Evolutionary conservation across 495 filamentous ascomycete species (phyloP).

Genomic region (Talaromyces adpressus): DNA sequence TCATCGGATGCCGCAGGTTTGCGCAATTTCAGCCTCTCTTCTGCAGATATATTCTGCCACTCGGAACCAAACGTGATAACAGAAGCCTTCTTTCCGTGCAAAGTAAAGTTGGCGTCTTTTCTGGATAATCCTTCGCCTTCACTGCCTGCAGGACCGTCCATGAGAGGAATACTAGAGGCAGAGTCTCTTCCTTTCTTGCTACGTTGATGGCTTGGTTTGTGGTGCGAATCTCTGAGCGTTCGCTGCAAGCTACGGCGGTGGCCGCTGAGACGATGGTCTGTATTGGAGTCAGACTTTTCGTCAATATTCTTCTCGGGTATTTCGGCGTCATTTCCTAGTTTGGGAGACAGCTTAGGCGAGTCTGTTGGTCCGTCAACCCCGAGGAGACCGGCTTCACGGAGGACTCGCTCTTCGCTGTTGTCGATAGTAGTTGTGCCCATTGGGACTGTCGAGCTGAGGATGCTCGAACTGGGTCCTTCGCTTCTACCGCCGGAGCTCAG

Average conservation of each 20-base stretch:
- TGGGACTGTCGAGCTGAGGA: slow-evolving; percentile 31
- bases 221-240: slow-evolving; percentile 79
- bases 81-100: slow-evolving; percentile 96
- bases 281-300: slow-evolving; percentile 26
- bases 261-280: slow-evolving; percentile 43
- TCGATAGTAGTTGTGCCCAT: slow-evolving; percentile 31
- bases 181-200: slow-evolving; percentile 75
- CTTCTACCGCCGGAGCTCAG: slow-evolving; percentile 31
- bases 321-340: slow-evolving; percentile 27
- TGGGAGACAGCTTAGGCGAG: slow-evolving; percentile 24
- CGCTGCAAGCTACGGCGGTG: slow-evolving; percentile 87
- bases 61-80: slow-evolving; percentile 92
- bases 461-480: slow-evolving; percentile 31
- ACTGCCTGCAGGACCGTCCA: slow-evolving; percentile 41
- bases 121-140: slow-evolving; percentile 64
- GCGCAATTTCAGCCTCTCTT: slow-evolving; percentile 60
- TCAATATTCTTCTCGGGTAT: slow-evolving; percentile 25
- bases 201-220: slow-evolving; percentile 56
- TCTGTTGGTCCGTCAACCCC: slow-evolving; percentile 34
- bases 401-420: slow-evolving; percentile 42
- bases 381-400: slow-evolving; percentile 40
- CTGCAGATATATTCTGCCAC: slow-evolving; percentile 72
- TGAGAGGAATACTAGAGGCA: slow-evolving; percentile 46
- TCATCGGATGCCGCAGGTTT: slow-evolving; percentile 46
- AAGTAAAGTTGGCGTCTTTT: slow-evolving; percentile 80